A percentile compares a stretch with the other conserved stretches of the same genome.
These are phyloP conservation scores for Neoboletus magnificus DNA, from an alignment of 768 basidiomycete genomes.

Conservation along the genomic window DNA sequence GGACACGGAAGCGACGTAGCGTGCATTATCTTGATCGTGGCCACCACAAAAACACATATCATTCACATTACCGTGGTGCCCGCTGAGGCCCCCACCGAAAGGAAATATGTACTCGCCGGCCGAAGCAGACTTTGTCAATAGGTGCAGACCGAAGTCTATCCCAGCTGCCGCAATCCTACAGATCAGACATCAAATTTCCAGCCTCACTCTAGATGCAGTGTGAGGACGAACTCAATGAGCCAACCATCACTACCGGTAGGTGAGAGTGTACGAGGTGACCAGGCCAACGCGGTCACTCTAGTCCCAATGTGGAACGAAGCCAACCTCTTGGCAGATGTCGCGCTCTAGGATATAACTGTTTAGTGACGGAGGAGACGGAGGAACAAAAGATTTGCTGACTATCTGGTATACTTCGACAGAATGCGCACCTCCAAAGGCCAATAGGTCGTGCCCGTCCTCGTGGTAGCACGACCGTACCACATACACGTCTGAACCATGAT, in stretches of 20 bases:
- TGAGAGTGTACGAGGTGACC: slow-evolving; percentile 69
- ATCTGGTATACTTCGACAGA: slow-evolving; percentile 67
- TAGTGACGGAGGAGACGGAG: slow-evolving; percentile 1
- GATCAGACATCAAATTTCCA: slow-evolving; percentile 6
- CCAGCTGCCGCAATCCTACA: slow-evolving; percentile 65
- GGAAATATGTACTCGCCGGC: slow-evolving; percentile 53
- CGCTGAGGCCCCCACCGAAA: slow-evolving; percentile 78
- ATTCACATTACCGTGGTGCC: slow-evolving; percentile 75
- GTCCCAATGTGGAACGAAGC: slow-evolving; percentile 75
- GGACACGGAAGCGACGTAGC: slow-evolving; percentile 80
- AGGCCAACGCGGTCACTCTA: slow-evolving; percentile 70
- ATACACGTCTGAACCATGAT: slow-evolving; percentile 59
- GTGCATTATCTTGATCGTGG: slow-evolving; percentile 57
- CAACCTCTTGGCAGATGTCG: slow-evolving; percentile 45
- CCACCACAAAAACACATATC: slow-evolving; percentile 82
- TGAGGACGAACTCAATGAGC: slow-evolving; percentile 61
- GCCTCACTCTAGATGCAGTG: neutral
- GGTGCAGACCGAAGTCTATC: slow-evolving; percentile 66
- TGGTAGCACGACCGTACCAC: slow-evolving; percentile 60
- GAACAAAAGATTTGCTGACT: slow-evolving; percentile 38
- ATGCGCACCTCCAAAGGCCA: slow-evolving; percentile 73
- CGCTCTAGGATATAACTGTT: slow-evolving; percentile 32
- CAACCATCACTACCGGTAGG: slow-evolving; percentile 63
- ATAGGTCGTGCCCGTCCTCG: slow-evolving; percentile 60
- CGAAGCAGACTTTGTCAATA: slow-evolving; percentile 55